These are phyloP conservation scores for Psophocarpus tetragonolobus DNA, from an alignment of 306 rosid species.

Conservation along the genomic window DNA sequence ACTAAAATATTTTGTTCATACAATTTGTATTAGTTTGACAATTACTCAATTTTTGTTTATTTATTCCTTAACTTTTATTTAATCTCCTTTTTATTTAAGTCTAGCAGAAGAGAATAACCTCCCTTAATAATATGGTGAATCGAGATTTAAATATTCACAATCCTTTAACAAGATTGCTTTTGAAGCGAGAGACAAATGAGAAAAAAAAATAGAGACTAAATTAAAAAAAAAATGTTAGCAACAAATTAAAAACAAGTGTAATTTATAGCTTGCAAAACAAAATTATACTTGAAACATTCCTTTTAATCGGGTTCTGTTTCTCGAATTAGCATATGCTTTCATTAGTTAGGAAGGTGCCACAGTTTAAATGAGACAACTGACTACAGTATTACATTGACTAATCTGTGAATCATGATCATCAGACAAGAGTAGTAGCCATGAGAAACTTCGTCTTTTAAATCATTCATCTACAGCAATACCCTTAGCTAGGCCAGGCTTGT, in stretches of 20 bases:
- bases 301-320: neutral
- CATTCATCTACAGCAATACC: neutral
- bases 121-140: no score
- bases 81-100: no score
- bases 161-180: no score
- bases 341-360: neutral
- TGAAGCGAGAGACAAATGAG: neutral
- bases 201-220: no score
- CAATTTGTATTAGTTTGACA: neutral
- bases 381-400: neutral
- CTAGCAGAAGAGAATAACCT: no score
- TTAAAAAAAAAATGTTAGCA: no score
- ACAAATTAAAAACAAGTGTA: neutral
- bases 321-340: neutral
- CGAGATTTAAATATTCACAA: no score
- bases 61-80: neutral
- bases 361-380: neutral
- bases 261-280: neutral
- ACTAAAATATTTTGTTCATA: neutral
- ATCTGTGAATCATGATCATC: neutral
- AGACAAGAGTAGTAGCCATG: neutral
- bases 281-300: neutral
- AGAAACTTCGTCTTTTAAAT: slow-evolving; percentile 37
- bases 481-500: neutral
- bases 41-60: neutral